Percentiles rank a stretch among this genome's conserved stretches.
phyloP scores from a whole-genome alignment of 345 rosid species.

The Syzygium jambos region DNA sequence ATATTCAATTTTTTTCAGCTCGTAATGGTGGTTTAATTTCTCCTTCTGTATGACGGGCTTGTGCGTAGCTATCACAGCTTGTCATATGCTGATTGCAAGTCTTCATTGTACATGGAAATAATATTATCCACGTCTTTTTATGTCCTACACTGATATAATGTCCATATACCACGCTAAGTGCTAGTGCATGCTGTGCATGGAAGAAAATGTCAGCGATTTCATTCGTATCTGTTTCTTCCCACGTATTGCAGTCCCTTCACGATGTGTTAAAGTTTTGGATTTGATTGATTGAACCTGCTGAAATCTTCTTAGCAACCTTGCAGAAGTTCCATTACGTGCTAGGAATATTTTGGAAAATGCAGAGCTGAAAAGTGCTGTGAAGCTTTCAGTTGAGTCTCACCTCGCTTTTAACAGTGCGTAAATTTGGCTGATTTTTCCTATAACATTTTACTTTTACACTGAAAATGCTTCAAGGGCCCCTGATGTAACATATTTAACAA shows the following conservation, averaged over 20 bases:
- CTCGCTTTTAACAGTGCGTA: neutral
- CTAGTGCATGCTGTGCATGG: neutral
- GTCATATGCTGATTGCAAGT: neutral
- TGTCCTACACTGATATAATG: neutral
- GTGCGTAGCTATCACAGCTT: neutral
- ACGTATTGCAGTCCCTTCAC: neutral
- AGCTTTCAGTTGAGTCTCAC: conserved; percentile 49
- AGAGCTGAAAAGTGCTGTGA: conserved; percentile 76
- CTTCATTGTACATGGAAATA: neutral
- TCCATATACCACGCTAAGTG: neutral
- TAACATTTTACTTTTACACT: neutral
- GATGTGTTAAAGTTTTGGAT: neutral
- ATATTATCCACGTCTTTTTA: neutral
- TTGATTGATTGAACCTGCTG: neutral
- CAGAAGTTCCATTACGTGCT: conserved; percentile 71
- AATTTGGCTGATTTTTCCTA: neutral
- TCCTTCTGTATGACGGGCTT: neutral
- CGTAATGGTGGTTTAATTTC: neutral
- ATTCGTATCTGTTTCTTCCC: neutral
- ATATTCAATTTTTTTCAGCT: neutral
- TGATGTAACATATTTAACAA: neutral
- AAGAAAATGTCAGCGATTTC: neutral
- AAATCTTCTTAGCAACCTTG: conserved; percentile 2
- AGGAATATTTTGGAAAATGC: conserved; percentile 85
- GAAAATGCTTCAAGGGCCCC: neutral